phyloP scores from a whole-genome alignment of 805 yeast species.

The Yarrowia bubula region DNA sequence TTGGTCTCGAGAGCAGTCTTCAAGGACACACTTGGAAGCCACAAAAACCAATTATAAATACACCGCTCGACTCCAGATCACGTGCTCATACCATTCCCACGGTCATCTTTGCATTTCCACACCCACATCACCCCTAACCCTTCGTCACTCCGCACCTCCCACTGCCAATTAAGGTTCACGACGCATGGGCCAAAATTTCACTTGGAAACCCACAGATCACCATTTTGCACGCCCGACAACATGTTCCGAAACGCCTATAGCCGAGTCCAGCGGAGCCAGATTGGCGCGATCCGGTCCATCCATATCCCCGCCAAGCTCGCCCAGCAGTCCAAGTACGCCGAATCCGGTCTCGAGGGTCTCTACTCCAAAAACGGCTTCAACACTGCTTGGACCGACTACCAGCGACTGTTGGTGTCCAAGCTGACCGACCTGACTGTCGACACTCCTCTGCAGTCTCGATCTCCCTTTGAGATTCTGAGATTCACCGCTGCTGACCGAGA shows the following conservation, averaged over 20 bases:
- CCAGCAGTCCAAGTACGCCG: slow-evolving; percentile 42
- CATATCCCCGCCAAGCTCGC: slow-evolving; percentile 65
- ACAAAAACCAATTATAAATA: too few relatives aligned
- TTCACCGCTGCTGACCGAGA: slow-evolving; percentile 66
- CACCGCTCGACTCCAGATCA: too few relatives aligned
- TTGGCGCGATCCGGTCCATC: slow-evolving; percentile 38
- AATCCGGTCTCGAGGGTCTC: slow-evolving; percentile 61
- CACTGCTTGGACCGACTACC: slow-evolving; percentile 80
- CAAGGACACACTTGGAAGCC: too few relatives aligned
- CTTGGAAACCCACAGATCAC: neutral
- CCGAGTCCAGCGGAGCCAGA: slow-evolving; percentile 8
- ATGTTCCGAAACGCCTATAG: slow-evolving; percentile 25
- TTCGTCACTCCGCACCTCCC: neutral
- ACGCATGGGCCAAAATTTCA: slow-evolving; percentile 15
- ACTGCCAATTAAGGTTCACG: neutral
- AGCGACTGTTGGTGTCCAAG: slow-evolving; percentile 52
- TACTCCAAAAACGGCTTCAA: slow-evolving; percentile 65
- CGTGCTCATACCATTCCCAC: neutral
- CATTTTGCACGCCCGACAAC: slow-evolving; percentile 10
- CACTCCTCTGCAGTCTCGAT: slow-evolving; percentile 71
- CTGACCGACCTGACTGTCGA: slow-evolving; percentile 67
- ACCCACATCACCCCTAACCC: neutral
- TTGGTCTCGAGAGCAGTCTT: too few relatives aligned
- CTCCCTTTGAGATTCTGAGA: slow-evolving; percentile 63
- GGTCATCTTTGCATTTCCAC: neutral